Base-by-base conservation (phyloP, 495 filamentous ascomycete genomes). In the Lichina pygmaea region DNA sequence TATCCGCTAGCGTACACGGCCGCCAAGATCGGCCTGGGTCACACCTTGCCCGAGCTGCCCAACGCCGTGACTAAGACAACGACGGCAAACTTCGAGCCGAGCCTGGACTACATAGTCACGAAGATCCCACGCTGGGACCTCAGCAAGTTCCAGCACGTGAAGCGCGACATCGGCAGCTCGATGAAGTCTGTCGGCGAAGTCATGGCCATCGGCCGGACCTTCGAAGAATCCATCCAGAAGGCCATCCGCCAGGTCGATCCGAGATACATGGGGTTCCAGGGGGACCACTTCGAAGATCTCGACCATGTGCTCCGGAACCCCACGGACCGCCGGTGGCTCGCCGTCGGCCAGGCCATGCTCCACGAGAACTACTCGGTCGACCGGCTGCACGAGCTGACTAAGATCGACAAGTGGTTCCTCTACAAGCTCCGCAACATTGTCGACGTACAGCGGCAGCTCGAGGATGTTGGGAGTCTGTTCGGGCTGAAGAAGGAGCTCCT, bases 141-240 rank as follows among this genome's bases (percentile, higher is more conserved):
- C 58, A 72, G 79, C 64, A 97, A 97, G 66, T 97, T 97, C 66
- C 86, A 94, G 65, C 84, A 97, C 56, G 86, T 97, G 49, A 86
- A 92, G 66, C 77, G 86, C 44, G 83, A 92, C 58, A 97, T 97
- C 59, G 86, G 86, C 46, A 86, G 80, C 56, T 78, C 86, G 34
- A 97, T 97, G 62, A 94, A 94, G 66, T 93, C 86, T 33, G 86
- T 97, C 42, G 86, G 86, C 48, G 86, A 97, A 62, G 86, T 97
- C 43, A 97, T 97, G 86, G 89, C 86, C 44, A 97, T 97, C 60
- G 86, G 86, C 49, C 73, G 86, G 57, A 94, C 89, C 37, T 97
- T 93, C 52, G 89, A 97, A 61, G 86, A 97, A 63, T 92, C 83
- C n/a, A 86, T 97, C 59, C 86, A 97, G 60, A 97, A 97, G 63